Evolutionary conservation across 495 filamentous ascomycete genomes (phyloP), one percentile per base, ranked within the genome.

Genomic region (Zalerion maritima): DNA sequence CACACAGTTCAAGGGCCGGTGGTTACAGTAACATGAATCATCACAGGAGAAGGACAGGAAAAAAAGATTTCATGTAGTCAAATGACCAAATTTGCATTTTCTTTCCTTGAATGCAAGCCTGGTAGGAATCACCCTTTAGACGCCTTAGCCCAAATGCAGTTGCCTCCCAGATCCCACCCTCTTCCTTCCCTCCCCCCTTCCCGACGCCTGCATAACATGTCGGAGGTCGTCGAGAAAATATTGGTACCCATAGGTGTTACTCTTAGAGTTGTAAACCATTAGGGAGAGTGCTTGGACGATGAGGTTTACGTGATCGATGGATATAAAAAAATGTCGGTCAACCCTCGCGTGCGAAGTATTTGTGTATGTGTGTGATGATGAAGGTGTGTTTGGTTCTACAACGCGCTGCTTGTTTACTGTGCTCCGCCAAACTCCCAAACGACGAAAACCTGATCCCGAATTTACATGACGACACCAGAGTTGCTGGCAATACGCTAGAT

Each of bases 391-490:
- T n/a, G n/a, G n/a, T n/a, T n/a, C n/a, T n/a, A n/a, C n/a, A n/a
- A n/a, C n/a, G n/a, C n/a, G n/a, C n/a, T n/a, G n/a, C n/a, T n/a
- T n/a, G n/a, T n/a, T n/a, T n/a, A n/a, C n/a, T n/a, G n/a, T n/a
- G n/a, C n/a, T n/a, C 21, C 21, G 8, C 21, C 8, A 8, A 8
- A 12, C 8, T 23, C 21, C 11, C 21, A 8, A 23, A 12, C 8
- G 21, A 23, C 21, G 8, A 23, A 8, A 12, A 28, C 8, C 17
- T 15, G 18, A 35, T 34, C 35, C 37, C 35, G 25, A 45, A 37
- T 60, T 93, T 80, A 97, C 87, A 97, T 97, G 57, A 96, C 89
- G 47, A 97, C 89, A 73, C 89, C 89, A 36, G 89, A 91, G 76
- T 96, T 97, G 73, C 78, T 86, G 55, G 89, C 89, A 63, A 96